phyloP scores from a whole-genome alignment of 1,284 basidiomycete species.

The Dichomitus squalens region DNA sequence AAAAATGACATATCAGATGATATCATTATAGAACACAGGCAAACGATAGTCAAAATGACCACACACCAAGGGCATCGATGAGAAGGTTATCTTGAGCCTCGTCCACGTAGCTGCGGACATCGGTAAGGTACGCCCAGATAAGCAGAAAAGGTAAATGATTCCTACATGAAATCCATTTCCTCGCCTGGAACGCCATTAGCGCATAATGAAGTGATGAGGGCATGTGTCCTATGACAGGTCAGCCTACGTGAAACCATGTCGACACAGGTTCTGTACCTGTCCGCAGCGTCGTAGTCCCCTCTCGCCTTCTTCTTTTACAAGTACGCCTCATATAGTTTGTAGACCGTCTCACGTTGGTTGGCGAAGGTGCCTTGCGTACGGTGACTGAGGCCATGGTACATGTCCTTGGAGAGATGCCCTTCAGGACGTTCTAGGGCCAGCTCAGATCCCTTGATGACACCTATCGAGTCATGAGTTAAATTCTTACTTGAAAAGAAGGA shows the following conservation, averaged over 20 bases:
- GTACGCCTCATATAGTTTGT: slow-evolving; percentile 60
- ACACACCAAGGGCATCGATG: slow-evolving; percentile 62
- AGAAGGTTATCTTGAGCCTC: slow-evolving; percentile 75
- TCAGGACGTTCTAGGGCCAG: slow-evolving; percentile 37
- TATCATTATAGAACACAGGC: too few species aligned
- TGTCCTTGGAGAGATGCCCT: slow-evolving; percentile 44
- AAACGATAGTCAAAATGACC: neutral
- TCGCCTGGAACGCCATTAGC: slow-evolving; percentile 39
- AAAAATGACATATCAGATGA: too few species aligned
- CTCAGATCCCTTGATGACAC: slow-evolving; percentile 72
- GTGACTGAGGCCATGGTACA: slow-evolving; percentile 51
- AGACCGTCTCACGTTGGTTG: slow-evolving; percentile 48
- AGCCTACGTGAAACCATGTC: neutral
- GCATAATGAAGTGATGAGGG: slow-evolving; percentile 46
- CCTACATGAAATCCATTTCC: slow-evolving; percentile 62
- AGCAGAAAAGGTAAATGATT: neutral
- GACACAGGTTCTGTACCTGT: slow-evolving; percentile 44
- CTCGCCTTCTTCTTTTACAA: slow-evolving; percentile 45
- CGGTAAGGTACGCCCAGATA: neutral
- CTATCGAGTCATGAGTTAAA: slow-evolving; percentile 34
- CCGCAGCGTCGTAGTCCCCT: slow-evolving; percentile 62
- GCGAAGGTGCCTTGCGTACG: slow-evolving; percentile 60
- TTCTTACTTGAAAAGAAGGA: neutral
- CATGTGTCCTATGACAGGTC: slow-evolving; percentile 45
- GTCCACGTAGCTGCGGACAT: slow-evolving; percentile 59